A percentile compares a stretch with the other conserved stretches of the same genome.
Conservation (phyloP, 2,329 filamentous ascomycete species). For the Talaromyces atroroseus region DNA sequence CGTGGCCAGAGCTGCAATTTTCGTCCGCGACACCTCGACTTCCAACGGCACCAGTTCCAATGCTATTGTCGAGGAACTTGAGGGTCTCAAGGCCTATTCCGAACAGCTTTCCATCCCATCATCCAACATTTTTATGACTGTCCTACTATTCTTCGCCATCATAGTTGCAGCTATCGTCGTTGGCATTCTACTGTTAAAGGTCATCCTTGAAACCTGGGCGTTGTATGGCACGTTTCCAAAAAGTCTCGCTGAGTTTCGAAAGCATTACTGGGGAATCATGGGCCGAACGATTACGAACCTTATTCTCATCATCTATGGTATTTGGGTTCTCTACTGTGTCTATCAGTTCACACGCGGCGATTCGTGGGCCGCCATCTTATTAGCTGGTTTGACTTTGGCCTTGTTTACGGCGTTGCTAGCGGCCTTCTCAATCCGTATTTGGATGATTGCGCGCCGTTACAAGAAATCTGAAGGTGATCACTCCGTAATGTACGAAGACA, state of each 20-base stretch:
- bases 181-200: constrained; percentile 81
- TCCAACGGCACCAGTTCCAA: constrained; percentile 38
- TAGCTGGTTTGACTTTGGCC: constrained; percentile 74
- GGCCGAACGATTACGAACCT: constrained; percentile 83
- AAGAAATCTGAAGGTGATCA: constrained; percentile 71
- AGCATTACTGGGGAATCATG: constrained; percentile 93
- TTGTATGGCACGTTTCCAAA: constrained; percentile 83
- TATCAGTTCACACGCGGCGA: constrained; percentile 93
- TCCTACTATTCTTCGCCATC: constrained; percentile 82
- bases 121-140: constrained; percentile 93
- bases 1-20: constrained; percentile 41
- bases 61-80: constrained; percentile 54
- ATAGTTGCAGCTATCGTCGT: constrained; percentile 78
- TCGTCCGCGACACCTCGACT: constrained; percentile 45
- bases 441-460: constrained; percentile 65
- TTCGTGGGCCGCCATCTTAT: constrained; percentile 82
- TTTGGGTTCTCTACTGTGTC: constrained; percentile 93
- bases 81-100: constrained; percentile 75
- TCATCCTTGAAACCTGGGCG: constrained; percentile 85
- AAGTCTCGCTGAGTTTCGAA: constrained; percentile 74
- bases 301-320: constrained; percentile 84
- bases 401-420: constrained; percentile 75
- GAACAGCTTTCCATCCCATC: constrained; percentile 78
- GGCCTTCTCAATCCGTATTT: constrained; percentile 83
- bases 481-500: constrained; percentile 74